Evolutionary conservation across 2,329 filamentous ascomycete species (phyloP), one percentile per base, ranked within the genome.

Genomic region (Allantophomopsis cytisporea): DNA sequence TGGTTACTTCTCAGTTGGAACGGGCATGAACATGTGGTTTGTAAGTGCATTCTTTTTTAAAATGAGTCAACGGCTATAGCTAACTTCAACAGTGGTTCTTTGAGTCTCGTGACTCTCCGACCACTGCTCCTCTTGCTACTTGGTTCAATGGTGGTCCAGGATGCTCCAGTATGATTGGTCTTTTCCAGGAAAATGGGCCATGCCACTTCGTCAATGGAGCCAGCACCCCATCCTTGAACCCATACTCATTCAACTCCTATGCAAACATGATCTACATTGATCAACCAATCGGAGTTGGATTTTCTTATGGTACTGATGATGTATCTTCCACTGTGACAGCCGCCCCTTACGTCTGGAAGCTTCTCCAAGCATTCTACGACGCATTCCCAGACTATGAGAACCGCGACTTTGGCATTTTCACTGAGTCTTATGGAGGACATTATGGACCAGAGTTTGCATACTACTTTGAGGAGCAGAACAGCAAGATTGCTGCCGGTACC

Each of bases 331-430:
- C 66, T 3, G 56, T 58, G 8, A 61, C 59, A 2, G 66, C 67
- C 8, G 65, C 67, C 3, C 60, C 61, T 1, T 61, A 61, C 37
- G 62, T 76, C n/a, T 76, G 71, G 71, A 64, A 60, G 2, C 57
- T 76, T n/a, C 53, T 74, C 36, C 71, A 76, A 50, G 65, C 66
- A 1, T 83, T 77, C 63, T 73, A 76, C 40, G 63, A 69, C 4
- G 68, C 73, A 21, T 83, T 83, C 42, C 76, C 74, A 0, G 63
- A 66, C 21, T 80, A 82, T 50, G 65, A 71, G 51, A 68, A 77
- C 43, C 63, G 65, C n/a, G 62, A 72, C 44, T 68, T 74, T 42
- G 65, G 66, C 4, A 60, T 76, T 39, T 72, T 67, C 39, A 65
- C 68, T 5, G 62, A 68, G 33, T 52, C 51, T 5, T 76, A 76